Percentiles rank a stretch among this genome's conserved stretches.
phyloP scores from a whole-genome alignment of 768 basidiomycete species.

The Asterophora lycoperdoides region DNA sequence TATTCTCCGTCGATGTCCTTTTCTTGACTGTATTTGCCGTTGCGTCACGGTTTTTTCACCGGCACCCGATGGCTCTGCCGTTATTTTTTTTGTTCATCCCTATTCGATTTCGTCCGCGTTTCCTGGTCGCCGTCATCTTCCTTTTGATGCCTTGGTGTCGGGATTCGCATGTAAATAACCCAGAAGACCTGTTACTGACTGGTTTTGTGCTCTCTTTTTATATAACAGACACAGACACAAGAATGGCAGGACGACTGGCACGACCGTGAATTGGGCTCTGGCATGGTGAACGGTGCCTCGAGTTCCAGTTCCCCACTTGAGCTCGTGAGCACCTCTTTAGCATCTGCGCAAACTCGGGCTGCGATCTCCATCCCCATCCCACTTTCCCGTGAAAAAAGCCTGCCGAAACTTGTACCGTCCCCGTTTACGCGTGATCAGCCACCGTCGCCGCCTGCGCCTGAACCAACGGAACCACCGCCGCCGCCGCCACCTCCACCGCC shows the following conservation, averaged over 20 bases:
- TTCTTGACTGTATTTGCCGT: too few relatives aligned
- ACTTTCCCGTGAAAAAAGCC: constrained; percentile 14
- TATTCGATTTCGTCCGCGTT: too few relatives aligned
- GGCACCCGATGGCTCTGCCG: too few relatives aligned
- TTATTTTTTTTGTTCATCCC: not conserved
- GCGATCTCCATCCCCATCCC: constrained; percentile 26
- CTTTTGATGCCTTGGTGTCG: constrained; percentile 1
- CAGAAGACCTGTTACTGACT: not conserved
- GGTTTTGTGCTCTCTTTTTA: not conserved
- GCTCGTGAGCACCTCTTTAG: constrained; percentile 6
- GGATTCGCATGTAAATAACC: constrained; percentile 18
- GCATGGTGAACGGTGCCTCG: constrained; percentile 9
- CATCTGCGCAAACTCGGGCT: constrained; percentile 16
- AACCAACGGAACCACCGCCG: constrained; percentile 18
- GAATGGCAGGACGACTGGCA: constrained; percentile 22
- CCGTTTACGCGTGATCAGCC: constrained; percentile 18
- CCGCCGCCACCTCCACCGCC: constrained; percentile 22
- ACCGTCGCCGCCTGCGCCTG: constrained; percentile 20
- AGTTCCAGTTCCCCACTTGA: constrained; percentile 19
- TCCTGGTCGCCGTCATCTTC: not conserved
- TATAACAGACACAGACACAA: constrained; percentile 12
- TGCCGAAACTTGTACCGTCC: constrained; percentile 24
- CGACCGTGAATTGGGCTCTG: constrained; percentile 7
- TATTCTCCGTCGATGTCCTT: too few relatives aligned
- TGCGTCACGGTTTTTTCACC: too few relatives aligned